A percentile compares a stretch with the other conserved stretches of the same genome.
Evolutionary conservation across 495 filamentous ascomycete species (phyloP).

Genomic region (Bacidia gigantensis): DNA sequence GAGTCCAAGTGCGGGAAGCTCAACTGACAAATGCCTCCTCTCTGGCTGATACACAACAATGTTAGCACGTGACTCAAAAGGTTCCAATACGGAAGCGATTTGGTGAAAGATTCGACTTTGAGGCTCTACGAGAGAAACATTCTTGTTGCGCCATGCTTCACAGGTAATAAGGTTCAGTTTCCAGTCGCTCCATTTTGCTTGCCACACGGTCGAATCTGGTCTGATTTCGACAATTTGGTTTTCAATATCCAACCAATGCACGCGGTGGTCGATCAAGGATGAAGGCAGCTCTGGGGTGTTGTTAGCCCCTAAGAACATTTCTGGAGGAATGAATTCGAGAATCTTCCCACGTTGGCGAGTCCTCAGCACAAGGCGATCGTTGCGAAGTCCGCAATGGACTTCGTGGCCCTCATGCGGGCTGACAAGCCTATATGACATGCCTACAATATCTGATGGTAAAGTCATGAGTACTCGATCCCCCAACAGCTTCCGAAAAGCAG

Average conservation of each 20-base stretch:
- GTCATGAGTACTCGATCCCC: conserved; percentile 32
- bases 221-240: conserved; percentile 38
- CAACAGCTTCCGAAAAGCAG: conserved; percentile 31
- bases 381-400: conserved; percentile 37
- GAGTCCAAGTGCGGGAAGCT: conserved; percentile 7
- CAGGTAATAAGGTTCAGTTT: not conserved
- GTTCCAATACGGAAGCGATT: conserved; percentile 4
- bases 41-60: conserved; percentile 9
- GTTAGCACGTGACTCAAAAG: conserved; percentile 2
- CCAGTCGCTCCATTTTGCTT: conserved; percentile 7
- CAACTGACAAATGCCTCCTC: conserved; percentile 1
- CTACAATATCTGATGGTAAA: conserved; percentile 30
- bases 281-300: conserved; percentile 27
- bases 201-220: conserved; percentile 28
- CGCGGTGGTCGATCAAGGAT: conserved; percentile 30
- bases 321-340: conserved; percentile 6
- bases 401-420: conserved; percentile 20
- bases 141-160: not conserved
- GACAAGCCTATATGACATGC: conserved; percentile 33
- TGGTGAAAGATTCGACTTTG: conserved; percentile 1
- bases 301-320: not conserved
- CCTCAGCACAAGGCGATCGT: conserved; percentile 26
- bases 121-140: conserved; percentile 9
- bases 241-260: conserved; percentile 46
- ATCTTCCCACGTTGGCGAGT: conserved; percentile 12